These are phyloP conservation scores for Brassica balearica DNA, from an alignment of 441 rosid species.

Conservation along the genomic window DNA sequence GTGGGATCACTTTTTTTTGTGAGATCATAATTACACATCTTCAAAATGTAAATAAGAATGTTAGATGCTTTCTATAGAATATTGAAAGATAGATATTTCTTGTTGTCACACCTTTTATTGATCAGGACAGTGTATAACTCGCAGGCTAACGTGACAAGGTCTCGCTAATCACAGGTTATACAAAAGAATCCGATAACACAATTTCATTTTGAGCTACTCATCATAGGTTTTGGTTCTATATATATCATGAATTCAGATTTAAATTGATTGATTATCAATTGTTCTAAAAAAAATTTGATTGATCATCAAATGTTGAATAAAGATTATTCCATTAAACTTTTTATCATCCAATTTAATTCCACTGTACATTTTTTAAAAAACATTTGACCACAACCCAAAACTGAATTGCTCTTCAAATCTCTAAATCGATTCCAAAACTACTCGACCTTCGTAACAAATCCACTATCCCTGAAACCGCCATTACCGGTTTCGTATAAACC, in stretches of 20 bases:
- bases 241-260: not conserved
- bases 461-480: conserved; percentile 19
- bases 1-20: no score
- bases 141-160: not conserved
- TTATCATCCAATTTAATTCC: conserved; percentile 21
- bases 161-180: not conserved
- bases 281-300: no score
- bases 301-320: not conserved
- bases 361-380: conserved; percentile 18
- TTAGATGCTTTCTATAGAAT: not conserved
- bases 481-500: no score
- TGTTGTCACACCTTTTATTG: not conserved
- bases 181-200: not conserved
- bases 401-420: conserved; percentile 25
- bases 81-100: not conserved
- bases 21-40: no score
- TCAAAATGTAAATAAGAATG: not conserved
- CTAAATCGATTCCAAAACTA: conserved; percentile 23
- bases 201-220: not conserved
- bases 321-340: conserved; percentile 22
- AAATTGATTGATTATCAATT: not conserved
- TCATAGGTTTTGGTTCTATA: not conserved
- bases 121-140: not conserved
- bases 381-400: conserved; percentile 27
- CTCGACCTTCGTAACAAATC: conserved; percentile 28